Evolutionary conservation across 352 stramenopile species (phyloP), one percentile per base, ranked within the genome.

Genomic region (Pythium sukuiense): DNA sequence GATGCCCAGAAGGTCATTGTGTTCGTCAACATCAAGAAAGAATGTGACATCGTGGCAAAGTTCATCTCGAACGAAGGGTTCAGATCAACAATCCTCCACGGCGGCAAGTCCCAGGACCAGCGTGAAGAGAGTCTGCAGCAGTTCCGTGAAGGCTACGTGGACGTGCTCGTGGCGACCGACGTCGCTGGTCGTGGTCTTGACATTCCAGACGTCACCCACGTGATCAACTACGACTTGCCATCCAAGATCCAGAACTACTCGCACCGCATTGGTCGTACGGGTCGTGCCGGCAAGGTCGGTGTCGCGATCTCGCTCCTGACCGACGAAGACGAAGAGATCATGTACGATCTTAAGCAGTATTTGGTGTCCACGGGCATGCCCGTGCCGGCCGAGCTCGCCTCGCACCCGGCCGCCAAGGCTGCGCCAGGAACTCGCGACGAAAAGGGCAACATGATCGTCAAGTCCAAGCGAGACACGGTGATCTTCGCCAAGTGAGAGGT

Each of bases 1-100:
- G 85, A 96, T 26, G 77, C 88, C 2, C 83, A 96, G 30, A 99
- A 99, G 80, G 89, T 98, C 48, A 99, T 99, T 61, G 96, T 99
- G n/a, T 99, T 99, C 77, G 97, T 99, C 62, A 99, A 99, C 78
- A 95, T 98, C 70, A 99, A 99, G 88, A 99, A 98, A 71, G 88
- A 97, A 66, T 97, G 94, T 56, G 97, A 99, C 71, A 77, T 90
- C n/a, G 88, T 99, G n/a, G 89, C 80, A 24, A 92, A 97, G 55
- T 88, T 97, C 62, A 77, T 99, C 20, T 95, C 98, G 52, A 90
- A 77, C 35, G 79, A 88, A 46, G 96, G 96, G 32, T 96, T 98
- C 66, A 79, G 85, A 14, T 88, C 81, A 67, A 97, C 96, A 1
- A 97, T 99, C n/a, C 76, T 99, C 37, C 97, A 99, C 70, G 97